Evolutionary conservation across 768 basidiomycete genomes (phyloP).

Genomic region (Tubosaeta sp.): DNA sequence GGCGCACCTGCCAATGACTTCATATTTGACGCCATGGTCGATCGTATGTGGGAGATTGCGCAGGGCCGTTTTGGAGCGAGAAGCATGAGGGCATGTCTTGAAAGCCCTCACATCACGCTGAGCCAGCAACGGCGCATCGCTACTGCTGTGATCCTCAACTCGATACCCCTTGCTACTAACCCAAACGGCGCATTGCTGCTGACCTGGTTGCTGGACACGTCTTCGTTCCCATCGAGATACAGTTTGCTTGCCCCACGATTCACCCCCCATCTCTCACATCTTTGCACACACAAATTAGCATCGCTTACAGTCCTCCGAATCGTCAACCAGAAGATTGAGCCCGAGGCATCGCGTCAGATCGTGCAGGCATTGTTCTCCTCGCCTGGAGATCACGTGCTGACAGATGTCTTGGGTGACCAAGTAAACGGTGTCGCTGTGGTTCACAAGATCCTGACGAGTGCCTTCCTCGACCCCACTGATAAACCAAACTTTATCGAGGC

Average conservation of each 20-base stretch:
- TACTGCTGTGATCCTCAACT: constrained; percentile 91
- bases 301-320: constrained; percentile 93
- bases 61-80: constrained; percentile 98
- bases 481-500: constrained; percentile 75
- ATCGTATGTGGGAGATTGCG: constrained; percentile 97
- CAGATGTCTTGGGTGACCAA: constrained; percentile 93
- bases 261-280: constrained; percentile 91
- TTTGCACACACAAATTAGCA: constrained; percentile 97
- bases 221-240: constrained; percentile 93
- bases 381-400: constrained; percentile 82
- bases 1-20: constrained; percentile 89
- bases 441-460: constrained; percentile 86
- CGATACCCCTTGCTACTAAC: constrained; percentile 95
- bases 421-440: constrained; percentile 93
- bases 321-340: constrained; percentile 94
- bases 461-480: constrained; percentile 71
- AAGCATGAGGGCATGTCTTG: constrained; percentile 95
- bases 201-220: constrained; percentile 96
- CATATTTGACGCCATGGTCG: constrained; percentile 96
- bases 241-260: constrained; percentile 92
- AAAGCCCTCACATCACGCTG: constrained; percentile 79
- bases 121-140: constrained; percentile 95
- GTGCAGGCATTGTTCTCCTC: constrained; percentile 91
- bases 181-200: constrained; percentile 94
- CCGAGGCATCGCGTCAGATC: constrained; percentile 80